phyloP scores from a whole-genome alignment of 768 basidiomycete species.

The Hygrophorus pudorinus region DNA sequence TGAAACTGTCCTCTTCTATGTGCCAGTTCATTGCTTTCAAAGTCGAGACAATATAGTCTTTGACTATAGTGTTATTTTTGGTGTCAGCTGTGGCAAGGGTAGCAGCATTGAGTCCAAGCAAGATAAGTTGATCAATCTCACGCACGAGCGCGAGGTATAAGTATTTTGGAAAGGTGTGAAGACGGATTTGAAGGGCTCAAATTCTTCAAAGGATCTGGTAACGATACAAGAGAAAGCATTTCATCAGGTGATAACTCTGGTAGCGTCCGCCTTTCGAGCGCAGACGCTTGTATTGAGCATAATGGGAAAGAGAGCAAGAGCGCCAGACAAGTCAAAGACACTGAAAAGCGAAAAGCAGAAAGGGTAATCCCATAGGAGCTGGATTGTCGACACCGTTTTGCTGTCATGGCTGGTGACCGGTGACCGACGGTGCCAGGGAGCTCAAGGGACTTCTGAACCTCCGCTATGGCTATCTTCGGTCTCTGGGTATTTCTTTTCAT shows the following conservation, averaged over 20 bases:
- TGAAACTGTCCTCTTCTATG: constrained; percentile 78
- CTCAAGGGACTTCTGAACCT: no score
- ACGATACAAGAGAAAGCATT: constrained; percentile 38
- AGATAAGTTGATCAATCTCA: constrained; percentile 25
- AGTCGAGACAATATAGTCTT: constrained; percentile 68
- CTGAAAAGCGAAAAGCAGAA: not conserved
- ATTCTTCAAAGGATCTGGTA: constrained; percentile 57
- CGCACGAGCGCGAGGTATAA: constrained; percentile 82
- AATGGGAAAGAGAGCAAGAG: not conserved
- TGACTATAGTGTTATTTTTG: constrained; percentile 70
- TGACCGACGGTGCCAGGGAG: no score
- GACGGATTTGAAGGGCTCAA: constrained; percentile 54
- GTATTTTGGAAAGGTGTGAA: constrained; percentile 72
- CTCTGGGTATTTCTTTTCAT: constrained; percentile 55
- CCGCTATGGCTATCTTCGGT: constrained; percentile 66
- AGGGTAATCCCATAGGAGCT: no score
- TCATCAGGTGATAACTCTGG: constrained; percentile 38
- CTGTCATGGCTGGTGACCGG: not conserved
- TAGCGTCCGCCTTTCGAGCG: constrained; percentile 31
- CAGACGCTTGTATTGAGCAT: constrained; percentile 21
- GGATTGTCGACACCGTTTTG: not conserved
- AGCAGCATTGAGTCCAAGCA: not conserved
- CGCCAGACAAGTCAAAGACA: not conserved
- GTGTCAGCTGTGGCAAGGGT: constrained; percentile 42
- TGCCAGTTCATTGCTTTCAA: constrained; percentile 77